Evolutionary conservation across 2,329 filamentous ascomycete species (phyloP), one percentile per base, ranked within the genome.

Genomic region (Graphium sp.): DNA sequence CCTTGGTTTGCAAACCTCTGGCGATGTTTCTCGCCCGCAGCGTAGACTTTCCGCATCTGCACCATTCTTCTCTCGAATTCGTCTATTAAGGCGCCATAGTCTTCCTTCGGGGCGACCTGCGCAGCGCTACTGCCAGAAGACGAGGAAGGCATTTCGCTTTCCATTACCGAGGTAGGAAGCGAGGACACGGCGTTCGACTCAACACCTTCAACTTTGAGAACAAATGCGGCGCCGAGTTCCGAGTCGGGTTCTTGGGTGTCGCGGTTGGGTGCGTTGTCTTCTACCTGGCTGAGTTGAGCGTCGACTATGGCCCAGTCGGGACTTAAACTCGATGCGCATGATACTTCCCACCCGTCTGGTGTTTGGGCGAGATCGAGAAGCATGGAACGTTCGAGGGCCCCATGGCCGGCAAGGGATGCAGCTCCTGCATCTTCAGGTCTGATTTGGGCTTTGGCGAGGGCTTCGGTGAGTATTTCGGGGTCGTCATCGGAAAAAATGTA

Each of bases 401-500:
- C 26, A 20, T 18, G 13, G 25, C 27, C 18, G 24, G 29, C 26
- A 26, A 32, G 43, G n/a, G 41, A 28, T 10, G 41, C 36, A 35
- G n/a, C n/a, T n/a, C n/a, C n/a, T n/a, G n/a, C n/a, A n/a, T n/a
- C n/a, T n/a, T n/a, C n/a, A n/a, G n/a, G n/a, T n/a, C n/a, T n/a
- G n/a, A n/a, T n/a, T n/a, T 47, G 42, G 26, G 39, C 37, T 8
- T 39, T 33, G 30, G 46, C 68, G 50, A 49, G 74, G 2, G 78
- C 74, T 21, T 71, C 63, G 2, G 78, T 78, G 21, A 92, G 59
- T 24, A 79, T 58, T 26, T 85, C 78, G 2, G 74, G 68, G 45
- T 94, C 84, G 51, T 95, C 89, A 50, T 95, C 85, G 40, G 71
- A 70, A 56, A 98, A 95, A 44, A 95, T 67, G 55, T 95, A 95